Evolutionary conservation across 2,329 filamentous ascomycete genomes (phyloP).

Genomic region (Dissoconium aciculare): DNA sequence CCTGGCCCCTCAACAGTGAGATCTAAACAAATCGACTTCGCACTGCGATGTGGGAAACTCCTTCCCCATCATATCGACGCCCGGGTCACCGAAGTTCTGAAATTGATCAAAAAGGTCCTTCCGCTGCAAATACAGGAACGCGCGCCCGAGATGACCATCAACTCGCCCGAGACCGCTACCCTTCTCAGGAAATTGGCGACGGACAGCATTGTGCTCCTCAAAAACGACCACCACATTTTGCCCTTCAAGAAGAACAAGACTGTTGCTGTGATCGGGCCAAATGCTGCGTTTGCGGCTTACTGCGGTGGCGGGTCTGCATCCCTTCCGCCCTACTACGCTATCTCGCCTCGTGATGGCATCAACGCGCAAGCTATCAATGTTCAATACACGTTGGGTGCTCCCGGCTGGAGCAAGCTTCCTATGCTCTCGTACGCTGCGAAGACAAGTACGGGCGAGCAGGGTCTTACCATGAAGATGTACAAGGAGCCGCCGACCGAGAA

Average conservation of each 20-base stretch:
- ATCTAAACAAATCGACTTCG: conserved; percentile 20
- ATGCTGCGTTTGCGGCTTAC: conserved; percentile 51
- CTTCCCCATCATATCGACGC: conserved; percentile 33
- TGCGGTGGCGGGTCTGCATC: conserved; percentile 23
- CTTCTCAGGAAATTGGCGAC: conserved; percentile 18
- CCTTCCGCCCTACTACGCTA: conserved; percentile 22
- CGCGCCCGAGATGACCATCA: conserved; percentile 18
- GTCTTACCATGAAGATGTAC: conserved; percentile 17
- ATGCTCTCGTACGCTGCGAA: conserved; percentile 15
- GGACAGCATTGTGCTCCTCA: conserved; percentile 32
- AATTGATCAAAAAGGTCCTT: conserved; percentile 36
- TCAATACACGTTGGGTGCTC: conserved; percentile 14
- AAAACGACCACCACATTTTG: conserved; percentile 51
- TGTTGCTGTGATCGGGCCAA: conserved; percentile 59
- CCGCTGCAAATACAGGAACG: conserved; percentile 17
- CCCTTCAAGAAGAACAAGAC: conserved; percentile 52
- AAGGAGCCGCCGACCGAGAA: conserved; percentile 35
- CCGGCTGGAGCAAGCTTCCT: conserved; percentile 19
- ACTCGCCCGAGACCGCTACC: conserved; percentile 21
- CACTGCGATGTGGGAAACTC: conserved; percentile 16
- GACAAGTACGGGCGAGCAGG: conserved; percentile 12
- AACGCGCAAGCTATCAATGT: conserved; percentile 13
- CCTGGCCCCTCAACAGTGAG: conserved; percentile 52
- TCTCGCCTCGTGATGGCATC: conserved; percentile 21
- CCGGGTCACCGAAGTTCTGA: conserved; percentile 46